Conservation (phyloP, 2,329 filamentous ascomycete species). For the Beauveria brongniartii region DNA sequence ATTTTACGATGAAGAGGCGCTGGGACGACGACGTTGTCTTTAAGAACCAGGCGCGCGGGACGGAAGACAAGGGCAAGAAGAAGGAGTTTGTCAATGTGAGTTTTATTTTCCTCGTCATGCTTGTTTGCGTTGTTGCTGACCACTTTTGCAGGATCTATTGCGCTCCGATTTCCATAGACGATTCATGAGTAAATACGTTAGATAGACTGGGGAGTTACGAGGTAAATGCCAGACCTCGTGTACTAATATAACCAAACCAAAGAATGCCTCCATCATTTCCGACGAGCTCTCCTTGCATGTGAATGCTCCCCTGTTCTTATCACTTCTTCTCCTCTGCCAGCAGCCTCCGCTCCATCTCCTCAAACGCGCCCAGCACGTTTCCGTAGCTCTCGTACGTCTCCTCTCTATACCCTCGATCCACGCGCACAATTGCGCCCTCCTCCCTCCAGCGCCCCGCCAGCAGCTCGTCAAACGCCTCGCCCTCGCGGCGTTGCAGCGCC, state of each 20-base stretch:
- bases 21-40: constrained; percentile 99
- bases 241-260: constrained; percentile 21
- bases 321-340: constrained; percentile 31
- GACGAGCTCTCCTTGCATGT: not conserved
- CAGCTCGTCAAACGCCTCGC: constrained; percentile 80
- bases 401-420: constrained; percentile 71
- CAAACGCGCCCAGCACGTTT: constrained; percentile 66
- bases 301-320: not conserved
- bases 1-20: constrained; percentile 83
- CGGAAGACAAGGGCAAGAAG: constrained; percentile 78
- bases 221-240: constrained; percentile 9
- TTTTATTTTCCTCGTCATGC: constrained; percentile 14
- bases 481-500: constrained; percentile 62
- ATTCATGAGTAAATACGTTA: constrained; percentile 74
- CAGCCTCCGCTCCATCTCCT: constrained; percentile 62
- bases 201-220: constrained; percentile 27
- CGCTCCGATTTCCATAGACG: constrained; percentile 96
- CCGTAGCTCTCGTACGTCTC: constrained; percentile 74
- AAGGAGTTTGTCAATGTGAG: constrained; percentile 95
- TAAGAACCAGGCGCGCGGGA: constrained; percentile 95
- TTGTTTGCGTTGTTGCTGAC: constrained; percentile 18
- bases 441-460: constrained; percentile 81
- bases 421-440: constrained; percentile 70
- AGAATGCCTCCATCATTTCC: constrained; percentile 11
- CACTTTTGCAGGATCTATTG: constrained; percentile 58